phyloP scores from a whole-genome alignment of 2,329 filamentous ascomycete species.

The Amesomyces nigricolor region DNA sequence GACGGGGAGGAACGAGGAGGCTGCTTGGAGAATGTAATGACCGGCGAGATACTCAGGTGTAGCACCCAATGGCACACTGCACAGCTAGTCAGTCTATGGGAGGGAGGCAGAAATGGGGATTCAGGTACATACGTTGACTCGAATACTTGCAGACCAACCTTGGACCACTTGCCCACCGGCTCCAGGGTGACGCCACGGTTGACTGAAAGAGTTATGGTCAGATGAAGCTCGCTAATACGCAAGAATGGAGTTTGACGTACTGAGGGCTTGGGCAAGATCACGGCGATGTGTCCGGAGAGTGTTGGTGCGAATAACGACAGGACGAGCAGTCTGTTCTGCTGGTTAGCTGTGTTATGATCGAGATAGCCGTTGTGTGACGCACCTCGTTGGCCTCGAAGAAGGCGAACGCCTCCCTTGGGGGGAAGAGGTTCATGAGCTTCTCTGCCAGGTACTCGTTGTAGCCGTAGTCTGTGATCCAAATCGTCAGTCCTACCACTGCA shows the following conservation, averaged over 20 bases:
- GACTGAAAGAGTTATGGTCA: slow-evolving; percentile 36
- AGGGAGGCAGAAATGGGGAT: neutral
- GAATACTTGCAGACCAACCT: slow-evolving; percentile 94
- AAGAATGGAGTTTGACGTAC: slow-evolving; percentile 7
- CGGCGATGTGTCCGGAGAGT: slow-evolving; percentile 72
- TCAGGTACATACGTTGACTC: slow-evolving; percentile 56
- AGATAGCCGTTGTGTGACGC: neutral
- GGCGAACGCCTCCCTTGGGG: slow-evolving; percentile 87
- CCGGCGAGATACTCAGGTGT: slow-evolving; percentile 96
- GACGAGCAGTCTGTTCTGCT: slow-evolving; percentile 51
- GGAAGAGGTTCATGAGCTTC: slow-evolving; percentile 90
- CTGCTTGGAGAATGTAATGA: slow-evolving; percentile 96
- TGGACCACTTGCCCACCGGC: slow-evolving; percentile 97
- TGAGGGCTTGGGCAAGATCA: slow-evolving; percentile 86
- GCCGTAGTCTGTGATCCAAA: slow-evolving; percentile 62
- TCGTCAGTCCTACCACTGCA: neutral
- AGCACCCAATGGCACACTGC: slow-evolving; percentile 68
- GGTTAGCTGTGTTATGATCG: neutral
- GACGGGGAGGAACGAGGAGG: slow-evolving; percentile 92
- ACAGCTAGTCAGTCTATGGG: neutral
- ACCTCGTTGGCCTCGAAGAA: slow-evolving; percentile 99
- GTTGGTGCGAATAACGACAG: slow-evolving; percentile 94
- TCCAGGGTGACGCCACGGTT: slow-evolving; percentile 94
- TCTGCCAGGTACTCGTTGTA: slow-evolving; percentile 93
- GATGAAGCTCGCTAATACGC: neutral